Evolutionary conservation across 768 basidiomycete species (phyloP).

Genomic region (Calocera cornea): DNA sequence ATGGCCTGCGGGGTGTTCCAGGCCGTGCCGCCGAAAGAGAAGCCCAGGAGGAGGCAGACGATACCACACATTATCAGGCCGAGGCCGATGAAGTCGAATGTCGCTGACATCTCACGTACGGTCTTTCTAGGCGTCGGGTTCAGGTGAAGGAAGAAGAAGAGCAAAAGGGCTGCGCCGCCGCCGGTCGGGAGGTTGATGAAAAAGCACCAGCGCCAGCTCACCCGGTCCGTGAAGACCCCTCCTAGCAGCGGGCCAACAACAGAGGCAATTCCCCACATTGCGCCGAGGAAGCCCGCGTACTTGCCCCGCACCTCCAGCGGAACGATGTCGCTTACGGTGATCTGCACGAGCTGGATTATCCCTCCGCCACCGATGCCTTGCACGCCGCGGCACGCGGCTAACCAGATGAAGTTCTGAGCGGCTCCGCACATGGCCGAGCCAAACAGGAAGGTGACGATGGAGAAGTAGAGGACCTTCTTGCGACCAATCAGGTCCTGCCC

Average conservation of each 20-base stretch:
- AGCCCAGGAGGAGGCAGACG: slow-evolving; percentile 56
- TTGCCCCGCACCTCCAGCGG: slow-evolving; percentile 68
- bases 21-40: slow-evolving; percentile 51
- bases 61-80: slow-evolving; percentile 48
- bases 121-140: slow-evolving; percentile 55
- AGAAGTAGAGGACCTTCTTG: slow-evolving; percentile 55
- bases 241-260: slow-evolving; percentile 70
- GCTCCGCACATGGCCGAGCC: slow-evolving; percentile 73
- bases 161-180: slow-evolving; percentile 43
- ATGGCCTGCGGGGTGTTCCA: slow-evolving; percentile 50
- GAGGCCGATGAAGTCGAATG: slow-evolving; percentile 64
- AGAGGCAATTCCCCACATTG: slow-evolving; percentile 64
- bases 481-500: slow-evolving; percentile 29
- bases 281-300: slow-evolving; percentile 60
- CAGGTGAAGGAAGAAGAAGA: slow-evolving; percentile 60
- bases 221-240: slow-evolving; percentile 66
- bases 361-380: slow-evolving; percentile 79
- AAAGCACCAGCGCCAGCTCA: slow-evolving; percentile 62
- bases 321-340: slow-evolving; percentile 73
- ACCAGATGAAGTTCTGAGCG: slow-evolving; percentile 64
- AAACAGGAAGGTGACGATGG: slow-evolving; percentile 55
- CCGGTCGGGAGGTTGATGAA: slow-evolving; percentile 48
- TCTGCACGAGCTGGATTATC: slow-evolving; percentile 57
- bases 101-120: slow-evolving; percentile 41
- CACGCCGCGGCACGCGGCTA: slow-evolving; percentile 60